Evolutionary conservation across 768 basidiomycete genomes (phyloP).

Genomic region (Leccinum aurantiacum): DNA sequence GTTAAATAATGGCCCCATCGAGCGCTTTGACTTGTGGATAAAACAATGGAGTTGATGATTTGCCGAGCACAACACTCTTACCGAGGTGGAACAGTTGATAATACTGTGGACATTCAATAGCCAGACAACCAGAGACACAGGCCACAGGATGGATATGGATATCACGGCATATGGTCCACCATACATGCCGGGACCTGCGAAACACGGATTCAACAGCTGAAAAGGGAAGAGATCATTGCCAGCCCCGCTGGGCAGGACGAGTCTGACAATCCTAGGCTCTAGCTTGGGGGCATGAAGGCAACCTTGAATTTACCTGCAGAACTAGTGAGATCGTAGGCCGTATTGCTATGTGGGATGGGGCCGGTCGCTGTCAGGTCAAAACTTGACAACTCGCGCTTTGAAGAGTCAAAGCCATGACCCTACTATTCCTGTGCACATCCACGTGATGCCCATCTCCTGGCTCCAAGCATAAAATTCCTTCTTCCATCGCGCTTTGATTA

Average conservation of each 20-base stretch:
- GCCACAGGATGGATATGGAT: conserved; percentile 1
- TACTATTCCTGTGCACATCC: not conserved
- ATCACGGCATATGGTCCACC: not conserved
- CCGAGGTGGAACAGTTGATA: conserved; percentile 9
- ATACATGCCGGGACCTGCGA: not conserved
- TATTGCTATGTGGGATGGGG: not conserved
- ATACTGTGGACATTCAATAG: conserved; percentile 4
- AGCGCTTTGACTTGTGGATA: conserved; percentile 10
- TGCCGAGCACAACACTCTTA: conserved; percentile 1
- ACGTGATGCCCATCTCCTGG: not conserved
- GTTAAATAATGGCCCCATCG: conserved; percentile 18
- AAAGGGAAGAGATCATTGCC: not conserved
- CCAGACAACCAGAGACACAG: not conserved
- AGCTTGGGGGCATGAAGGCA: not conserved
- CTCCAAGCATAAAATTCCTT: not conserved
- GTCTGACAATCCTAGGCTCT: not conserved
- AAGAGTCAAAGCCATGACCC: not conserved
- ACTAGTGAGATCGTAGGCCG: not conserved
- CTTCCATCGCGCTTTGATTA: not conserved
- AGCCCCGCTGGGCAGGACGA: no score
- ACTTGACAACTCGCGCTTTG: not conserved
- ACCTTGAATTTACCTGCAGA: not conserved
- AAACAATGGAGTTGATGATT: conserved; percentile 15
- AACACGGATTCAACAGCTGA: not conserved
- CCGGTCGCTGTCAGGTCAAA: not conserved